phyloP scores from a whole-genome alignment of 345 rosid species.

The Corchorus olitorius region DNA sequence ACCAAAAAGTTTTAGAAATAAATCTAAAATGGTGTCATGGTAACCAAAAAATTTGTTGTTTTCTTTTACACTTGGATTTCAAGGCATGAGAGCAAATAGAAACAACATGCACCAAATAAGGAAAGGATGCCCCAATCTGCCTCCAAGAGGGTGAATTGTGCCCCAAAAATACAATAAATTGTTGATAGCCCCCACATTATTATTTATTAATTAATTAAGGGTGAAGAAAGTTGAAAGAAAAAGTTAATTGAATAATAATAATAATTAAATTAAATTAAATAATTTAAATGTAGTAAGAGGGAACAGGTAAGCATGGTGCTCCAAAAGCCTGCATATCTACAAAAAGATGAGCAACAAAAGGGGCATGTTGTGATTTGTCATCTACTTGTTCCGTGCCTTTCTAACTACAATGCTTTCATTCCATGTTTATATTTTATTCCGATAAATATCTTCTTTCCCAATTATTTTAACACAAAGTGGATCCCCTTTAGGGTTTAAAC shows the following conservation, averaged over 20 bases:
- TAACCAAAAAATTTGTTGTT: neutral
- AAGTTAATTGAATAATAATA: neutral
- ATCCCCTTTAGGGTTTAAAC: neutral
- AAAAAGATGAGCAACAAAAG: slow-evolving; percentile 17
- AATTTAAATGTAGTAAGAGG: neutral
- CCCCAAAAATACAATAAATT: neutral
- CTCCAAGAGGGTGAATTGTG: neutral
- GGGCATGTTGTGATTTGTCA: slow-evolving; percentile 32
- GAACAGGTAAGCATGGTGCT: slow-evolving; percentile 13
- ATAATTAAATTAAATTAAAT: neutral
- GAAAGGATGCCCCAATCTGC: neutral
- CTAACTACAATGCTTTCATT: slow-evolving; percentile 6
- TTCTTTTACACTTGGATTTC: neutral
- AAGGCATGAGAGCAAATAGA: neutral
- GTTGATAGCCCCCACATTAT: slow-evolving; percentile 4
- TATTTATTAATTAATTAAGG: neutral
- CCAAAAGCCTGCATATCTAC: slow-evolving; percentile 13
- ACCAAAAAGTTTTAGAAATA: too few relatives aligned
- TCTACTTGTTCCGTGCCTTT: slow-evolving; percentile 34
- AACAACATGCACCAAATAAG: neutral
- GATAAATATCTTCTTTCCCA: neutral
- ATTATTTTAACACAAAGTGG: slow-evolving; percentile 9
- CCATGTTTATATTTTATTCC: slow-evolving; percentile 3
- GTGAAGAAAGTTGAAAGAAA: neutral
- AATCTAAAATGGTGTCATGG: too few relatives aligned